phyloP scores from a whole-genome alignment of 495 filamentous ascomycete species.

The Elaphomyces granulatus region DNA sequence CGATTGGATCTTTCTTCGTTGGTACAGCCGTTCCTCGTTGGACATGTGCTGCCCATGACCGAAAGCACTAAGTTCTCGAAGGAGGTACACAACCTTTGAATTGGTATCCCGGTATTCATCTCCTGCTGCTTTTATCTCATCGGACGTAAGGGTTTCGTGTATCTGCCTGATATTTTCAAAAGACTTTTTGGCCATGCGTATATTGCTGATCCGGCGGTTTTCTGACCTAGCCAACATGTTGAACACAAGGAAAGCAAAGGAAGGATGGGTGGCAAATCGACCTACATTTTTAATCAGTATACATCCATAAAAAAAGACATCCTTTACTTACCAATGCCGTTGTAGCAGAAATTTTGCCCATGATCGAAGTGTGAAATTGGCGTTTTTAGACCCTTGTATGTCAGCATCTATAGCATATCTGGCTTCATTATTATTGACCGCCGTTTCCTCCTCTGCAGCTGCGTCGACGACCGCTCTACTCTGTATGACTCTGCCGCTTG shows the following conservation, averaged over 20 bases:
- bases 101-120: neutral
- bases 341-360: neutral
- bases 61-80: neutral
- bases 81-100: neutral
- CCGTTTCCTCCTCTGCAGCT: neutral
- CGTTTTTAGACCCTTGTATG: neutral
- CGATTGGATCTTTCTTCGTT: neutral
- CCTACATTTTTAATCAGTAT: neutral
- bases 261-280: neutral
- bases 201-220: neutral
- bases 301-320: neutral
- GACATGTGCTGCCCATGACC: neutral
- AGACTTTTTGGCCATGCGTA: neutral
- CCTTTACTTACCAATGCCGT: neutral
- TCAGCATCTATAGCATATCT: neutral
- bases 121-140: neutral
- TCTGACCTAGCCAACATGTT: neutral
- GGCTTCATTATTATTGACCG: neutral
- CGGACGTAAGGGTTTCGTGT: neutral
- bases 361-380: neutral
- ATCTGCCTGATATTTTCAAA: neutral
- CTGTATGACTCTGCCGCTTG: too few relatives aligned
- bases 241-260: neutral
- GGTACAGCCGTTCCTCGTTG: neutral
- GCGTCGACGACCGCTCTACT: too few relatives aligned